Percentiles rank a stretch among this genome's conserved stretches.
These are phyloP conservation scores for Hippophae rhamnoides DNA, from an alignment of 306 rosid genomes.

Conservation along the genomic window DNA sequence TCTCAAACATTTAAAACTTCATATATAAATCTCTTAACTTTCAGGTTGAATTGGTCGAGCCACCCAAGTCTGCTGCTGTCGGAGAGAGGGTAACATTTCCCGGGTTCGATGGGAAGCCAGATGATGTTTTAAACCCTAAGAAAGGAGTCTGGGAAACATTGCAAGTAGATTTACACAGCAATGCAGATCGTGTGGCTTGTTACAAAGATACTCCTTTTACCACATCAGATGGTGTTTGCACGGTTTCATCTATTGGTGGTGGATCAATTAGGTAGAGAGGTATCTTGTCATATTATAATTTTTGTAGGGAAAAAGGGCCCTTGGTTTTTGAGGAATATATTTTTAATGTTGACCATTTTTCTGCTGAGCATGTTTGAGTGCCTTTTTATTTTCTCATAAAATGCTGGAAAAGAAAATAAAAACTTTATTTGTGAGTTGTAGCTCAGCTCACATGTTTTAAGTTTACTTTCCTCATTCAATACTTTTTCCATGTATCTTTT, in stretches of 20 bases:
- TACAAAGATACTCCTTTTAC: slow-evolving; percentile 64
- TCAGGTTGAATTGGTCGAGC: slow-evolving; percentile 84
- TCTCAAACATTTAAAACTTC: not conserved
- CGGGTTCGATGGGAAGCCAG: slow-evolving; percentile 66
- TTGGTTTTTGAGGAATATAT: no score
- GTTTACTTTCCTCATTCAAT: no score
- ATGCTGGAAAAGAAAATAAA: no score
- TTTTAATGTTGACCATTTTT: no score
- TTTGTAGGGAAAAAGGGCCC: no score
- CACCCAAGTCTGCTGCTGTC: slow-evolving; percentile 55
- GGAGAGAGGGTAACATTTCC: slow-evolving; percentile 71
- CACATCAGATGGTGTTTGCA: slow-evolving; percentile 81
- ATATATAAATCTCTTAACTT: slow-evolving; percentile 4
- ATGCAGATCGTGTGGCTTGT: slow-evolving; percentile 56
- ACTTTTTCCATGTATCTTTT: no score
- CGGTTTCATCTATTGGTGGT: slow-evolving; percentile 45
- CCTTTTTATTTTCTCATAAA: no score
- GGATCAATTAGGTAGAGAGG: slow-evolving; percentile 53
- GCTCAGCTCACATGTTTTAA: no score
- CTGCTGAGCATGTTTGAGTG: no score
- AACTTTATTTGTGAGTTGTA: no score
- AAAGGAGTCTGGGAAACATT: slow-evolving; percentile 89
- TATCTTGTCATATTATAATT: no score
- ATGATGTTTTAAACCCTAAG: slow-evolving; percentile 73
- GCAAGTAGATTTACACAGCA: slow-evolving; percentile 63